phyloP scores from a whole-genome alignment of 2,329 filamentous ascomycete genomes.

The Colletotrichum spinosum region DNA sequence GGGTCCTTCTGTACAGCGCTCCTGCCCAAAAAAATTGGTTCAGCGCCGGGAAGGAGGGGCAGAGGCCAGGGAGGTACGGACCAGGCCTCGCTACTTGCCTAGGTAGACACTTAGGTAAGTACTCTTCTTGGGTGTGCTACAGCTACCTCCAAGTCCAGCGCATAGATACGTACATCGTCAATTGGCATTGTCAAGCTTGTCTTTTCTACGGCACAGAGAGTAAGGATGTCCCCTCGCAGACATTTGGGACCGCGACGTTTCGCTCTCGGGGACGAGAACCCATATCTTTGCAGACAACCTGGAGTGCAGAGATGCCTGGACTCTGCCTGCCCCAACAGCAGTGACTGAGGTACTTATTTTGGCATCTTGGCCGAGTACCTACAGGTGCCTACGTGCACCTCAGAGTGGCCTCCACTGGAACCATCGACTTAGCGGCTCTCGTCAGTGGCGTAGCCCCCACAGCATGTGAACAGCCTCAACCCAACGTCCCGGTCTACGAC shows the following conservation, averaged over 20 bases:
- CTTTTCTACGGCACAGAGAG: too few species aligned
- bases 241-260: too few species aligned
- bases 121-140: too few species aligned
- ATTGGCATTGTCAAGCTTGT: too few species aligned
- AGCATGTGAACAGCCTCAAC: constrained; percentile 34
- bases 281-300: too few species aligned
- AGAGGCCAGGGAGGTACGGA: not conserved
- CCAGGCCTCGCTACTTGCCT: not conserved
- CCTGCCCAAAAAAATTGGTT: constrained; percentile 10
- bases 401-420: not conserved
- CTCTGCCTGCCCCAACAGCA: not conserved
- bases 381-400: not conserved
- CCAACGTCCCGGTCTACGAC: constrained; percentile 1
- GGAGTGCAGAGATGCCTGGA: not conserved
- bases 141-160: not conserved
- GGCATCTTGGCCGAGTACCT: not conserved
- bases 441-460: not conserved
- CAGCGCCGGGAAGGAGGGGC: constrained; percentile 19
- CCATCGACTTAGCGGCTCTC: constrained; percentile 11
- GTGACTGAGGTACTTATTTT: too few species aligned
- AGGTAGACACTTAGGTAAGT: not conserved
- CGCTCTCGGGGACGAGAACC: too few species aligned
- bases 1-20: too few species aligned
- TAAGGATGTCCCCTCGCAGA: too few species aligned
- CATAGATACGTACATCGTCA: not conserved